Percentiles rank a stretch among this genome's conserved stretches.
These are phyloP conservation scores for Colletotrichum neosansevieriae DNA, from an alignment of 2,329 filamentous ascomycete genomes.

Conservation along the genomic window DNA sequence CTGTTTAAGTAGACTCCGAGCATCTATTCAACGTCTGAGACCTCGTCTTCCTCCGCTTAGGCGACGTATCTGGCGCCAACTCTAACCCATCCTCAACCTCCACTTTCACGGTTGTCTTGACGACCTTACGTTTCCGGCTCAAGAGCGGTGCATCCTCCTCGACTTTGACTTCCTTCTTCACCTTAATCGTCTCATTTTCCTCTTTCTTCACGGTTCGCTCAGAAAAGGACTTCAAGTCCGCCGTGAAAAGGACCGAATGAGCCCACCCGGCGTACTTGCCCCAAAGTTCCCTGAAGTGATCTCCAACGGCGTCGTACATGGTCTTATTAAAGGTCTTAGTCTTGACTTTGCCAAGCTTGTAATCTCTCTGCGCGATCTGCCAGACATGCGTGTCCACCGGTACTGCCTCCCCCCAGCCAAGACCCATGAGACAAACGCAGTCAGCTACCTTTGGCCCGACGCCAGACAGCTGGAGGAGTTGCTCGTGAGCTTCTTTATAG, in stretches of 20 bases:
- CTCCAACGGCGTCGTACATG: slow-evolving; percentile 90
- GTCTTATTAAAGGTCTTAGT: slow-evolving; percentile 87
- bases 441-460: slow-evolving; percentile 98
- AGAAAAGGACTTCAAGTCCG: slow-evolving; percentile 88
- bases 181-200: slow-evolving; percentile 36
- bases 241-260: slow-evolving; percentile 95
- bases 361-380: slow-evolving; percentile 97
- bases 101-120: slow-evolving; percentile 39
- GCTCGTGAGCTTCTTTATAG: slow-evolving; percentile 84
- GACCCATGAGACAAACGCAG: slow-evolving; percentile 94
- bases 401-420: slow-evolving; percentile 95
- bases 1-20: not conserved
- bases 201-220: slow-evolving; percentile 63
- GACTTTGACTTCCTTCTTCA: slow-evolving; percentile 45
- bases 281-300: slow-evolving; percentile 91
- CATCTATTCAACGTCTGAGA: slow-evolving; percentile 24
- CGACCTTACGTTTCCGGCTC: slow-evolving; percentile 40
- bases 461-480: slow-evolving; percentile 82
- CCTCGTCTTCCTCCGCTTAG: slow-evolving; percentile 39
- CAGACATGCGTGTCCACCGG: slow-evolving; percentile 98
- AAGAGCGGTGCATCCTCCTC: slow-evolving; percentile 45
- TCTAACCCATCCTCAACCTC: slow-evolving; percentile 22
- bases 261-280: slow-evolving; percentile 96
- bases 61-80: slow-evolving; percentile 8
- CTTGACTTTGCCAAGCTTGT: slow-evolving; percentile 88